Evolutionary conservation across 345 rosid genomes (phyloP).

Genomic region (Syzygium aromaticum): DNA sequence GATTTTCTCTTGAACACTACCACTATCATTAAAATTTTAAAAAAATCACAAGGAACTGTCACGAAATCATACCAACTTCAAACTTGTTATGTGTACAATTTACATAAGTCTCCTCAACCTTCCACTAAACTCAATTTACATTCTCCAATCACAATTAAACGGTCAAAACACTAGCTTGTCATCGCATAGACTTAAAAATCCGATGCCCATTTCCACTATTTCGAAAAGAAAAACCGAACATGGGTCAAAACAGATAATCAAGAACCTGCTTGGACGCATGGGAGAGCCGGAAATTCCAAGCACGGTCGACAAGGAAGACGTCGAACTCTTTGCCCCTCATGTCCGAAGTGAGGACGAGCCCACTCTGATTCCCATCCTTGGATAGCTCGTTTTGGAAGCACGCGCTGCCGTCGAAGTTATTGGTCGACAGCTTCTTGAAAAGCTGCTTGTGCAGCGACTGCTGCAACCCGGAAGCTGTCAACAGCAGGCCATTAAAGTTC

Average conservation of each 20-base stretch:
- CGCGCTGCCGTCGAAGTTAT: slow-evolving; percentile 70
- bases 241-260: background rate
- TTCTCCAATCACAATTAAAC: background rate
- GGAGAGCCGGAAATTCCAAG: slow-evolving; percentile 82
- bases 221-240: no score
- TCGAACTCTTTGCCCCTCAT: slow-evolving; percentile 49
- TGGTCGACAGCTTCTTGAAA: slow-evolving; percentile 58
- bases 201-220: no score
- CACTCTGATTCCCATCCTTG: slow-evolving; percentile 50
- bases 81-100: no score
- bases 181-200: background rate
- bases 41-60: no score
- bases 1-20: background rate
- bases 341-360: slow-evolving; percentile 53
- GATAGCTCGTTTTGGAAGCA: slow-evolving; percentile 62
- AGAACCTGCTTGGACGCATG: slow-evolving; percentile 67
- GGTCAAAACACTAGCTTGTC: background rate
- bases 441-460: slow-evolving; percentile 50
- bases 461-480: slow-evolving; percentile 78
- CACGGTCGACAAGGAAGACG: slow-evolving; percentile 81
- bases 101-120: background rate
- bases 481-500: slow-evolving; percentile 54
- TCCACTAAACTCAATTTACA: background rate
- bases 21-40: no score
- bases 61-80: no score